Percentiles rank a stretch among this genome's conserved stretches.
Evolutionary conservation across 352 stramenopile species (phyloP).

Genomic region (Phytophthora ohioensis): DNA sequence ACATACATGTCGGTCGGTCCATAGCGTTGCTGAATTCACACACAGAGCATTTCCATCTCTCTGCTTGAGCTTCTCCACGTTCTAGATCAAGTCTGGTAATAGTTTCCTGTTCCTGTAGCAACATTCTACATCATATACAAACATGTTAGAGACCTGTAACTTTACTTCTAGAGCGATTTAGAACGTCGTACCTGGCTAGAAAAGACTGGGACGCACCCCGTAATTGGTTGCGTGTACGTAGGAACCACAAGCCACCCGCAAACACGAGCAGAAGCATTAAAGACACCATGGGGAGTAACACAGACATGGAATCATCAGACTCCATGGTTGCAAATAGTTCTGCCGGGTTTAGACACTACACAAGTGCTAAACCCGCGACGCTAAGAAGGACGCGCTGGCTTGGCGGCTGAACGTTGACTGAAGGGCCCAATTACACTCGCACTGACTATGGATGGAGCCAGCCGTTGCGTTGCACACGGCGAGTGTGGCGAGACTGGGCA

Average conservation of each 20-base stretch:
- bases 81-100: slow-evolving; percentile 82
- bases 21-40: slow-evolving; percentile 84
- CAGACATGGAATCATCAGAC: slow-evolving; percentile 59
- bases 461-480: slow-evolving; percentile 23
- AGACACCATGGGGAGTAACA: slow-evolving; percentile 76
- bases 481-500: slow-evolving; percentile 9
- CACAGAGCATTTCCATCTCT: slow-evolving; percentile 81
- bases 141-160: slow-evolving; percentile 1
- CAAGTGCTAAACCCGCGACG: neutral
- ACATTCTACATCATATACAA: slow-evolving; percentile 41
- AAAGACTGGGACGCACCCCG: slow-evolving; percentile 52
- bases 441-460: slow-evolving; percentile 9
- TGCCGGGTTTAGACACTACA: slow-evolving; percentile 10
- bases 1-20: slow-evolving; percentile 65
- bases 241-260: slow-evolving; percentile 68
- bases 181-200: slow-evolving; percentile 46
- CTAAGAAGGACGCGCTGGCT: slow-evolving; percentile 8
- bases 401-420: slow-evolving; percentile 20
- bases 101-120: slow-evolving; percentile 62
- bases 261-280: slow-evolving; percentile 76
- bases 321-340: slow-evolving; percentile 23
- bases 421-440: slow-evolving; percentile 10
- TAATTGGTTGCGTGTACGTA: slow-evolving; percentile 57
- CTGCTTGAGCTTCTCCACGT: slow-evolving; percentile 60
- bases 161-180: neutral